Base-by-base conservation (phyloP, 1,284 basidiomycete species). In the Meira nashicola region DNA sequence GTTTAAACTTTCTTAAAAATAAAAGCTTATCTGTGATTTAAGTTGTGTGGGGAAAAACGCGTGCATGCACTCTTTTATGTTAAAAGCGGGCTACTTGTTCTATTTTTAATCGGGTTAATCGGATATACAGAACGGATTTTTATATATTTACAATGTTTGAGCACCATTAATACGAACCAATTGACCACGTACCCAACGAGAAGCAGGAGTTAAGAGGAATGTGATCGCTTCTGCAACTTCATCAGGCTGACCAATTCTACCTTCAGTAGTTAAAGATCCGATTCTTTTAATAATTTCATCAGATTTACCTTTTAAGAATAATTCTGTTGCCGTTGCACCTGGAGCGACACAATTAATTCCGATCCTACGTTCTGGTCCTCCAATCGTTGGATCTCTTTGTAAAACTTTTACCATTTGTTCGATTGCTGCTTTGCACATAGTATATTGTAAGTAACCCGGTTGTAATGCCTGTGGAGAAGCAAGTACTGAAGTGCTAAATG, bases 401-500 rank as follows among this genome's bases (percentile, higher is more conserved):
- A 86, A 81, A 19, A 84, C 81, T n/a, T 84, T 82, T n/a, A 82
- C 78, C 53, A 85, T 78, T 63, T 85, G 84, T 67, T 85, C 84
- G 55, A 85, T 77, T 1, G 84, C 84, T 44, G 83, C 85, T 72
- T 86, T 86, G 2, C 83, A 81, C 15, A 82, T 81, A 53, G 81
- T 79, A 71, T 85, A 85, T 55, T 82, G 78, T 21, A 85, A 80
- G 12, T 81, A 80, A 59, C 82, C 82, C 1, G 84, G 81, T 10
- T 56, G 28, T 4, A 52, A 25, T 10, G 43, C 39, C 14, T 33
- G 4, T 21, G 39, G 49, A 40, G 57, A 15, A 12, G 65, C 70
- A 3, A 83, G 83, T 56, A 86, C 73, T 54, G 82, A 82, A 4
- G 82, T 81, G 0, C 84, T 84, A 72, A 85, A 81, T 73, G 85